Base-by-base conservation (phyloP, 768 basidiomycete genomes). In the Strobilomyces dryophilus region DNA sequence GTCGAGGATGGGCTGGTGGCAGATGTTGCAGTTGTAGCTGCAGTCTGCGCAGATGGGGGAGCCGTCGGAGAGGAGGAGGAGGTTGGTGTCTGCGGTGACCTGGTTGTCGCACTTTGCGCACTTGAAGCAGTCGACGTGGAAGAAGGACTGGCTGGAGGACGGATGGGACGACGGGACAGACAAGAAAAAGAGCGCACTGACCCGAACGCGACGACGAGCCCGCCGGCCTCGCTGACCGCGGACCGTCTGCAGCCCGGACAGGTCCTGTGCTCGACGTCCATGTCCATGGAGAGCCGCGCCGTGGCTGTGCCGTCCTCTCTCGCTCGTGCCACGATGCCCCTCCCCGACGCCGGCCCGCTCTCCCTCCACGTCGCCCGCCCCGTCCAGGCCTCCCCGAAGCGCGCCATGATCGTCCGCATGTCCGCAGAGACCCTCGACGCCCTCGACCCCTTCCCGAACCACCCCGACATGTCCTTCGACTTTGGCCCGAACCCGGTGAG, bases 141-240 rank as follows among this genome's bases (percentile, higher is more conserved):
- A 97, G 69, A 95, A 89, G 42, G 93, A 91, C 77, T 92, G 86
- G 24, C 93, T 97, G 46, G 45, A 47, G 41, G 18, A 24, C 40
- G 37, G 31, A 20, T 20, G 32, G 31, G 39, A 60, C 51, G 53
- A 29, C 8, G 40, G 9, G 24, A 2, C 4, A 15, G 7, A 6
- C 3, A 1, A 1, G 50, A 35, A 42, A 32, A 12, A 48, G 37
- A 12, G 34, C 18, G 36, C n/a, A 80, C 89, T 67, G 64, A 95
- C 93, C 95, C 95, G 66, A 98, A 97, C 37, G 93, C 91, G 63
- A 98, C 95, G 39, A 98, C 94, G 20, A 95, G 78, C 27, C 90
- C 90, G 47, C 88, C 91, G 60, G 81, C 76, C 63, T 91, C 89
- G 57, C 82, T 85, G 20, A 92, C 85, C 36, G 89, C 89, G 2